These are phyloP conservation scores for Trichophyton verrucosum DNA, from an alignment of 2,329 filamentous ascomycete genomes.

Conservation along the genomic window DNA sequence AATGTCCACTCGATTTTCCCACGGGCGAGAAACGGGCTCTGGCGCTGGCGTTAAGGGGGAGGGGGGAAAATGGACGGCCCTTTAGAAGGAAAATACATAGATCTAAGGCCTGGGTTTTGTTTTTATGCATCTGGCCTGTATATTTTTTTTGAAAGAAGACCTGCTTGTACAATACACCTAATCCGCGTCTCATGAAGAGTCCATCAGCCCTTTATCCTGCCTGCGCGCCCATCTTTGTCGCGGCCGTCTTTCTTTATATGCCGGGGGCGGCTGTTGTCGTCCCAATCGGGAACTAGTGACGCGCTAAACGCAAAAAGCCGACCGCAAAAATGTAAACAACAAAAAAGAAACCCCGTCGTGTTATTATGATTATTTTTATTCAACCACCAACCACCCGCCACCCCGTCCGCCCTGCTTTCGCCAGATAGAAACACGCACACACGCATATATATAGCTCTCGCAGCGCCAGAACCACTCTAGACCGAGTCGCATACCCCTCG, in stretches of 20 bases:
- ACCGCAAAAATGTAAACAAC: conserved; percentile 22
- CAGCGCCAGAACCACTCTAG: neutral
- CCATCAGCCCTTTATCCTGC: neutral
- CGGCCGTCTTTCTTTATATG: neutral
- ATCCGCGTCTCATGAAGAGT: neutral
- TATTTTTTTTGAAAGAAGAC: neutral
- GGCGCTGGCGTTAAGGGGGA: conserved; percentile 6
- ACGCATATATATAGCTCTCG: conserved; percentile 7
- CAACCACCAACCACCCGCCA: conserved; percentile 3
- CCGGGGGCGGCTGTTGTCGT: neutral
- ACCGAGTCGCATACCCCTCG: conserved; percentile 37
- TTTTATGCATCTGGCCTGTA: neutral
- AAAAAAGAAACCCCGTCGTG: conserved; percentile 3
- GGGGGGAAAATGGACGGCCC: neutral
- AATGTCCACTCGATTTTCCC: neutral
- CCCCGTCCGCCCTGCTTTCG: conserved; percentile 13
- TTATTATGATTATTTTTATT: neutral
- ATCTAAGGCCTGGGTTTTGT: neutral
- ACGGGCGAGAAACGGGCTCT: neutral
- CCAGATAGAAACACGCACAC: too few species aligned
- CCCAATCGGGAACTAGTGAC: conserved; percentile 7
- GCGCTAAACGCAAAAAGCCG: conserved; percentile 14
- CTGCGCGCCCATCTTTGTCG: neutral
- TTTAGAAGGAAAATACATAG: neutral
- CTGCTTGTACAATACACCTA: neutral